Evolutionary conservation across 2,329 filamentous ascomycete genomes (phyloP), one percentile per base, ranked within the genome.

Genomic region (Colletotrichum gloeosporioides): DNA sequence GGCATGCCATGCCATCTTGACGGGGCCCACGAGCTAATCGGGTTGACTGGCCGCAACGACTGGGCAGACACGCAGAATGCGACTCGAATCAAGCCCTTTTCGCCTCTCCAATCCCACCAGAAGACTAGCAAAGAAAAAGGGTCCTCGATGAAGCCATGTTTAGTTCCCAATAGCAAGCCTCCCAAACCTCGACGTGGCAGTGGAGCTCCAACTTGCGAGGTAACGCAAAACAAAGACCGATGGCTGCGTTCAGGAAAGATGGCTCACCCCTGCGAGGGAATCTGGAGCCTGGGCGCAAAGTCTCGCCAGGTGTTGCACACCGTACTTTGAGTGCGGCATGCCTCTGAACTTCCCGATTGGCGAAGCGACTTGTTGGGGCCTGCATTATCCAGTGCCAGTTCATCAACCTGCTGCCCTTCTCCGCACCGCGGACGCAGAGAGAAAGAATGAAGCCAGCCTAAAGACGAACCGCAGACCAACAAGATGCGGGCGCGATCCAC

Each of bases 311-410:
- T 73, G 64, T 75, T 66, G 71, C 75, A 77, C 75, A 77, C 75
- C 75, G 75, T 77, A 75, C 66, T 77, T 75, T 71, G 72, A 63
- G 66, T 71, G 61, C 63, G 72, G 32, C 32, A 61, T 63, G 55
- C 71, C 62, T 67, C 25, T 71, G 59, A 77, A 77, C 57, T 71
- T 71, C 75, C 75, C 75, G 71, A 77, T 77, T 77, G 75, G 75
- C 66, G 62, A 77, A 61, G 53, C 18, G 34, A 62, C 53, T 75
- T 75, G 61, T 71, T 75, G 71, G 75, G 74, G 74, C 74, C 74
- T 74, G 70, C 59, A 69, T 70, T 57, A 65, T 53, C 69, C 70
- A 73, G 59, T 76, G 74, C 74, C 74, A 76, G 64, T 66, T 70
- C 76, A 66, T 63, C 73, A 62, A 73, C 32, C 32, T 13, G 53